Percentiles rank a stretch among this genome's conserved stretches.
Evolutionary conservation across 2,329 filamentous ascomycete genomes (phyloP).

Genomic region (Trichoderma sp.): DNA sequence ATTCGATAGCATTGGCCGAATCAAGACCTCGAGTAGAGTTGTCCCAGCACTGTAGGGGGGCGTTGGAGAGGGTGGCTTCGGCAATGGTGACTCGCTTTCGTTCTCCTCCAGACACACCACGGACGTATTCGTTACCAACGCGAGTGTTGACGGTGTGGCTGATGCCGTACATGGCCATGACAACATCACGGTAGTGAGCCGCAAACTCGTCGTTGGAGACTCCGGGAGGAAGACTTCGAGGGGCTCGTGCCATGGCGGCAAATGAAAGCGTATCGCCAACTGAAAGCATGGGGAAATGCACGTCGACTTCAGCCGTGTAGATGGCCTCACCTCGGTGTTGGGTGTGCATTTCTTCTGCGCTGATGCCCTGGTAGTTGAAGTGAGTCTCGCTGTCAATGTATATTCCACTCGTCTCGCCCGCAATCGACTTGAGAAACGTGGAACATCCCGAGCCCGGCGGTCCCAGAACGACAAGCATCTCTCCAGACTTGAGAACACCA

Average conservation of each 20-base stretch:
- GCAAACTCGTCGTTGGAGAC: slow-evolving; percentile 15
- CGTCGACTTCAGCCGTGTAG: slow-evolving; percentile 64
- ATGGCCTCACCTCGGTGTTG: slow-evolving; percentile 54
- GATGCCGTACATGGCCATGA: slow-evolving; percentile 41
- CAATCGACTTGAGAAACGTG: slow-evolving; percentile 59
- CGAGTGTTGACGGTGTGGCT: slow-evolving; percentile 51
- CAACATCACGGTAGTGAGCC: neutral
- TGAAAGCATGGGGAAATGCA: slow-evolving; percentile 60
- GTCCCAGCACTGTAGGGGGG: slow-evolving; percentile 35
- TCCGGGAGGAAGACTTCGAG: slow-evolving; percentile 41
- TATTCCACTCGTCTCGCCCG: slow-evolving; percentile 54
- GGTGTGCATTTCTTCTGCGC: slow-evolving; percentile 64
- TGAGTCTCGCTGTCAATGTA: slow-evolving; percentile 37
- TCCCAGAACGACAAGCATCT: slow-evolving; percentile 66
- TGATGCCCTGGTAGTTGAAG: slow-evolving; percentile 50
- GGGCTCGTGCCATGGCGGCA: slow-evolving; percentile 55
- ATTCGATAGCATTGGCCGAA: slow-evolving; percentile 53
- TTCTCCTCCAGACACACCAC: slow-evolving; percentile 54
- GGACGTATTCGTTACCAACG: slow-evolving; percentile 53
- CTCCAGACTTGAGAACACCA: slow-evolving; percentile 58
- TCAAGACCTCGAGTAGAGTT: slow-evolving; percentile 54
- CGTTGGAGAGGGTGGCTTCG: slow-evolving; percentile 27
- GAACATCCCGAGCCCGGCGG: slow-evolving; percentile 59
- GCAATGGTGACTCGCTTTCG: slow-evolving; percentile 37
- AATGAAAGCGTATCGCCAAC: slow-evolving; percentile 66